phyloP scores from a whole-genome alignment of 768 basidiomycete species.

The Lactarius indigo region DNA sequence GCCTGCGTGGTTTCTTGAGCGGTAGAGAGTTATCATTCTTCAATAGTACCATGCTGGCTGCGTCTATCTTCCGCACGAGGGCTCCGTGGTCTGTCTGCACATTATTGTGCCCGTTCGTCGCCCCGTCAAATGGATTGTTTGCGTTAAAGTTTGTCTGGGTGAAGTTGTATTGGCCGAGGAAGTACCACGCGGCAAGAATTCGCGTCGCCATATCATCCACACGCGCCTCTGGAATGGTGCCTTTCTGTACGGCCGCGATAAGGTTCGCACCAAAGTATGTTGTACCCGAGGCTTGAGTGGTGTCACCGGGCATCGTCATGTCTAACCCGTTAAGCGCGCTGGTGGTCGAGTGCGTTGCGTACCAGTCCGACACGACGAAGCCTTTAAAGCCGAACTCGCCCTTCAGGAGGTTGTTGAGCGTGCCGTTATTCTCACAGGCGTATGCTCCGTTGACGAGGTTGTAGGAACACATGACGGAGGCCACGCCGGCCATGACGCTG shows the following conservation, averaged over 20 bases:
- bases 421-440: constrained; percentile 70
- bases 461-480: constrained; percentile 74
- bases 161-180: constrained; percentile 57
- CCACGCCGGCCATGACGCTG: constrained; percentile 71
- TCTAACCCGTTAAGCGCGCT: constrained; percentile 60
- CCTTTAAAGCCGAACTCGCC: constrained; percentile 75
- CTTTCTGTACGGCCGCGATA: constrained; percentile 64
- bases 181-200: constrained; percentile 69
- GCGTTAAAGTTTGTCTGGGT: constrained; percentile 72
- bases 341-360: constrained; percentile 58
- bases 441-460: constrained; percentile 67
- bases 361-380: constrained; percentile 75
- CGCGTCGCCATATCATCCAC: constrained; percentile 82
- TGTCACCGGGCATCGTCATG: constrained; percentile 60
- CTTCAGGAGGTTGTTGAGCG: constrained; percentile 70
- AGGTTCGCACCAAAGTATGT: constrained; percentile 67
- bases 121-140: constrained; percentile 47
- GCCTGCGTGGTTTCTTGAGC: constrained; percentile 51
- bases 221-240: constrained; percentile 59
- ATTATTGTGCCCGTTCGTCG: constrained; percentile 59
- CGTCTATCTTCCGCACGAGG: constrained; percentile 68
- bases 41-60: constrained; percentile 69
- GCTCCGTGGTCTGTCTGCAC: constrained; percentile 69
- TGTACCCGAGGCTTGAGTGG: constrained; percentile 41
- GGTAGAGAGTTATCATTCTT: constrained; percentile 68